Evolutionary conservation across 1,284 basidiomycete species (phyloP).

Genomic region (Pyrrhoderma lamaoense): DNA sequence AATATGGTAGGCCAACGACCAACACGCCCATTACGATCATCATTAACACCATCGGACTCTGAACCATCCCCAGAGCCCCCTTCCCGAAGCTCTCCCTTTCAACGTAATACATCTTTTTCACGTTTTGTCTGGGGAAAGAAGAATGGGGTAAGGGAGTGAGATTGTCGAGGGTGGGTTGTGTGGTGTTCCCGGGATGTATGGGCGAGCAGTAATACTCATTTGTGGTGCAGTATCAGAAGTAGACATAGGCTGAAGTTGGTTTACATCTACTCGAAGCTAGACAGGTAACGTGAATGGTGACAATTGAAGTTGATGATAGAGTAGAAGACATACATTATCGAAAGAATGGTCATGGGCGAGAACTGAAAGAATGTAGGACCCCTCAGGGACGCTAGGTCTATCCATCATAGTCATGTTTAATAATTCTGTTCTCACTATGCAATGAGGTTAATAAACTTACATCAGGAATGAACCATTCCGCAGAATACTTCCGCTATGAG

Average conservation of each 20-base stretch:
- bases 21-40: conserved; percentile 66
- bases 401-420: conserved; percentile 17
- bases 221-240: conserved; percentile 23
- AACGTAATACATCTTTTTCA: conserved; percentile 57
- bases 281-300: not conserved
- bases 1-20: conserved; percentile 73
- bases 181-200: conserved; percentile 63
- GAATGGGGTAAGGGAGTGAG: conserved; percentile 61
- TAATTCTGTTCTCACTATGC: conserved; percentile 15
- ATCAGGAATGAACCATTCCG: conserved; percentile 57
- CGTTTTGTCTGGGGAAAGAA: conserved; percentile 38
- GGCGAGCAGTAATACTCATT: conserved; percentile 39
- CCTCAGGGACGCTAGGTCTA: conserved; percentile 56
- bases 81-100: conserved; percentile 53
- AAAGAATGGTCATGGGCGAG: conserved; percentile 57
- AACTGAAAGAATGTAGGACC: conserved; percentile 62
- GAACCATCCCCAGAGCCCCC: conserved; percentile 71
- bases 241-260: conserved; percentile 30
- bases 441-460: conserved; percentile 32
- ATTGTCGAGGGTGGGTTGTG: conserved; percentile 50
- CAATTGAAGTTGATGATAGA: conserved; percentile 1
- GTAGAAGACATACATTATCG: conserved; percentile 46
- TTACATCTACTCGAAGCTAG: conserved; percentile 60
- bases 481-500: conserved; percentile 43
- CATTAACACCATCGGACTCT: conserved; percentile 84